Evolutionary conservation across 768 basidiomycete species (phyloP).

Genomic region (Termitomyces sp.): DNA sequence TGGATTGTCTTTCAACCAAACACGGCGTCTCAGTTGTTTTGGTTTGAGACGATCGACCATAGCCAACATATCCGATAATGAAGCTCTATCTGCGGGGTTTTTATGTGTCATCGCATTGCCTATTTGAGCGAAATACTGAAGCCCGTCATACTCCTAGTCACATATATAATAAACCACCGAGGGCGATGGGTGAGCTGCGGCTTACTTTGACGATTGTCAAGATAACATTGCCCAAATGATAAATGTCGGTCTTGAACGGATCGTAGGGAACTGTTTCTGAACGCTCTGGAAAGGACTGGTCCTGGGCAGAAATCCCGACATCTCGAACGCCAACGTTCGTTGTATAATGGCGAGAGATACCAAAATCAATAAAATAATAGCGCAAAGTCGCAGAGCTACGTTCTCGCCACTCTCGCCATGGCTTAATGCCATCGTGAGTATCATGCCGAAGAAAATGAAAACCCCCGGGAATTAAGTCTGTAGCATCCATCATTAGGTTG

Average conservation of each 20-base stretch:
- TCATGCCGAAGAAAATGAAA: conserved; percentile 17
- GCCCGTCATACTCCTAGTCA: neutral
- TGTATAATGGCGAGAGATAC: conserved; percentile 21
- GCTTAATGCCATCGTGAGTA: conserved; percentile 11
- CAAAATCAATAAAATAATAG: conserved; percentile 36
- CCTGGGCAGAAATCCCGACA: conserved; percentile 29
- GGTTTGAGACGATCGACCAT: neutral
- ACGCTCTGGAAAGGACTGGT: conserved; percentile 34
- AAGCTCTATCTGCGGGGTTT: neutral
- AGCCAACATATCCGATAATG: neutral
- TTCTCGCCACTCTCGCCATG: conserved; percentile 12
- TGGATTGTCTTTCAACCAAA: neutral
- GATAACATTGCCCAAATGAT: conserved; percentile 31
- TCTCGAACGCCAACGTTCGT: conserved; percentile 17
- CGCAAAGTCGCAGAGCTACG: conserved; percentile 24
- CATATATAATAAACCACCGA: neutral
- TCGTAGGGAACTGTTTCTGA: conserved; percentile 17
- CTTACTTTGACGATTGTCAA: neutral
- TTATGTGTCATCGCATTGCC: neutral
- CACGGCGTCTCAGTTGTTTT: neutral
- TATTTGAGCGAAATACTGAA: neutral
- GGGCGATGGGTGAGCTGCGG: too few species aligned
- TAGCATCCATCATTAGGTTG: conserved; percentile 32
- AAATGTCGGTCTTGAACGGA: conserved; percentile 39
- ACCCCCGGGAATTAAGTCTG: conserved; percentile 16